These are phyloP conservation scores for Arctium minus DNA, from an alignment of 129 eudicot genomes.

Conservation along the genomic window DNA sequence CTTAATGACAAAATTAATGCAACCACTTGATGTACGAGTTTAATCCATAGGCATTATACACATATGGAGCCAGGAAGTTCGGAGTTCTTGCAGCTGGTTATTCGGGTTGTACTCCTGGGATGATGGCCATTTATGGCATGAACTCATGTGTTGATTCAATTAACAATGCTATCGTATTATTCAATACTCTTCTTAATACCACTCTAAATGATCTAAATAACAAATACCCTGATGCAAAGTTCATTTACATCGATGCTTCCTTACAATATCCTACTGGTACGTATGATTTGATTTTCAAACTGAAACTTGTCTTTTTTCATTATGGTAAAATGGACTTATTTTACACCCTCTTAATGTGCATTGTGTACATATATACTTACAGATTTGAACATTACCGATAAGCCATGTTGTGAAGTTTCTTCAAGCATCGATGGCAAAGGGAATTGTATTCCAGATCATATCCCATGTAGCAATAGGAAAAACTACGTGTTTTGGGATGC, in stretches of 20 bases:
- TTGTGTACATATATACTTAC: not conserved
- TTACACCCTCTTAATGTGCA: not conserved
- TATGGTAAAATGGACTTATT: not conserved
- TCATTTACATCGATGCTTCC: constrained; percentile 20
- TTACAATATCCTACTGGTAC: constrained; percentile 13
- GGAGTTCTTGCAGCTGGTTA: constrained; percentile 43
- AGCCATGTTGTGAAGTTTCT: constrained; percentile 20
- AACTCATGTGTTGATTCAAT: constrained; percentile 31
- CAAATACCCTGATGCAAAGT: constrained; percentile 24
- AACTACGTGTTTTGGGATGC: constrained; percentile 25
- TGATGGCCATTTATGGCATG: constrained; percentile 7
- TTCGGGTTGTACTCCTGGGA: constrained; percentile 33
- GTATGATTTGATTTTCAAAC: not conserved
- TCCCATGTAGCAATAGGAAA: constrained; percentile 29
- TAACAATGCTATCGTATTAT: constrained; percentile 22
- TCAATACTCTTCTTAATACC: constrained; percentile 23
- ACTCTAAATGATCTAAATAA: constrained; percentile 30
- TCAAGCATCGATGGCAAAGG: constrained; percentile 15
- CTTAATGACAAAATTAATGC: not conserved
- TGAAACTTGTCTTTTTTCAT: not conserved
- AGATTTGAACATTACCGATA: constrained; percentile 29
- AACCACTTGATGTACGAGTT: not conserved
- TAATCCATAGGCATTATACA: constrained; percentile 25
- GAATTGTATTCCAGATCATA: constrained; percentile 8
- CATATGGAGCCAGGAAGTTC: constrained; percentile 44